These are phyloP conservation scores for Botrytis squamosa DNA, from an alignment of 2,329 filamentous ascomycete species.

Conservation along the genomic window DNA sequence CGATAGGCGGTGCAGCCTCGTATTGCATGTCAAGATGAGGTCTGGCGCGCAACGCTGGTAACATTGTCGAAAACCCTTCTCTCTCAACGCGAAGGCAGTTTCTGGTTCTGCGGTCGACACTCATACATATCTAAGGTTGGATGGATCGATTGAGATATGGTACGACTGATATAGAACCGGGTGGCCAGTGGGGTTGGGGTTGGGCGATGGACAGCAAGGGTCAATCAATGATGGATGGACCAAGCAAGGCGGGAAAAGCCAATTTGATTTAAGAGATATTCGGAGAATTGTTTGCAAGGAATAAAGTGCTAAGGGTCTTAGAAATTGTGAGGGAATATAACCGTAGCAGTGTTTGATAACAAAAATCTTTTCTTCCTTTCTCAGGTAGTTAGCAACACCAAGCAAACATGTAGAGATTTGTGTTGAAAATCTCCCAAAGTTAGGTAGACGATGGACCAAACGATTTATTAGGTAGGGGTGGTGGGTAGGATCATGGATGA, in stretches of 20 bases:
- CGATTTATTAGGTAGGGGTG: background rate
- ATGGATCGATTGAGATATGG: background rate
- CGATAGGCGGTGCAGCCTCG: conserved; percentile 15
- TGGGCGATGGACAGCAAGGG: conserved; percentile 4
- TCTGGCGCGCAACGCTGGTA: conserved; percentile 20
- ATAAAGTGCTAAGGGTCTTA: background rate
- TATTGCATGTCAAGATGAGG: conserved; percentile 22
- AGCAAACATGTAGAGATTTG: conserved; percentile 6
- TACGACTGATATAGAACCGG: background rate
- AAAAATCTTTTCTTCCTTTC: background rate
- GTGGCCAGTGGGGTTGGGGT: background rate
- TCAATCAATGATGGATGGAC: conserved; percentile 1
- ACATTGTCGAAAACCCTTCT: conserved; percentile 15
- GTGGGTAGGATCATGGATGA: background rate
- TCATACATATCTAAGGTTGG: conserved; percentile 18
- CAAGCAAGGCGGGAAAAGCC: conserved; percentile 13
- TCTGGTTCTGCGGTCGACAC: conserved; percentile 15
- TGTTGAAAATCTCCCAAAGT: background rate
- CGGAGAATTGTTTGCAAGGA: conserved; percentile 5
- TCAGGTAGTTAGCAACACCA: background rate
- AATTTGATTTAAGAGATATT: conserved; percentile 3
- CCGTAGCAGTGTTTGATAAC: background rate
- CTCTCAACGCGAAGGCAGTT: conserved; percentile 10
- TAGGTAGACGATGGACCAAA: background rate
- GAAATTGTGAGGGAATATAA: background rate